Conservation (phyloP, 1,139 yeast genomes). For the Lodderomyces oxycetoniae region DNA sequence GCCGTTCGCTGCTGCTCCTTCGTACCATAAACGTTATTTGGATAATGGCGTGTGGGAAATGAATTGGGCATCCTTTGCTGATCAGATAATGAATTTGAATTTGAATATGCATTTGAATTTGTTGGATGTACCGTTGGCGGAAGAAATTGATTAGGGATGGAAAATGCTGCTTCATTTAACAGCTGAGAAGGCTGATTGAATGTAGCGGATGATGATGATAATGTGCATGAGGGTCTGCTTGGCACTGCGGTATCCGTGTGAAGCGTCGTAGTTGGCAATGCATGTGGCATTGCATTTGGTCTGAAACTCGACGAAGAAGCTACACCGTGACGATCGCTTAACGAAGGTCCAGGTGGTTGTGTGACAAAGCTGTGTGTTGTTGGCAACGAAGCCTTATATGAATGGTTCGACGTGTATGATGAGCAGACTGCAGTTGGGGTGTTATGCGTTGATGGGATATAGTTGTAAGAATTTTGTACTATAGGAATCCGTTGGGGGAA, state of each 20-base stretch:
- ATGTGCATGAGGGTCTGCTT: constrained; percentile 7
- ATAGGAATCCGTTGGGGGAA: constrained; percentile 11
- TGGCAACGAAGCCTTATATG: constrained; percentile 31
- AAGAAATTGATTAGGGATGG: constrained; percentile 12
- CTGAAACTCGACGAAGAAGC: constrained; percentile 13
- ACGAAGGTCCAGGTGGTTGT: constrained; percentile 8
- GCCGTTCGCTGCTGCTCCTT: constrained; percentile 5
- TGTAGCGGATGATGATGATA: constrained; percentile 7
- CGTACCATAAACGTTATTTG: neutral
- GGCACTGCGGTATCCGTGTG: constrained; percentile 9
- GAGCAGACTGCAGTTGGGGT: constrained; percentile 52
- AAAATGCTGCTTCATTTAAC: constrained; percentile 4
- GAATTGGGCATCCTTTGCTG: constrained; percentile 13
- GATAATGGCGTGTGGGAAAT: constrained; percentile 9
- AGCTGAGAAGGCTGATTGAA: constrained; percentile 9
- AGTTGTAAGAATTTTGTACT: constrained; percentile 27
- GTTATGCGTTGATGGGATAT: constrained; percentile 46
- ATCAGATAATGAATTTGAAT: constrained; percentile 9
- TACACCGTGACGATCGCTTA: constrained; percentile 3
- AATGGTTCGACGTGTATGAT: constrained; percentile 42
- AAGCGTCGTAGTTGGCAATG: constrained; percentile 42
- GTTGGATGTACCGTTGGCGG: constrained; percentile 11
- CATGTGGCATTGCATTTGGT: constrained; percentile 26
- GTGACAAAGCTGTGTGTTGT: constrained; percentile 14
- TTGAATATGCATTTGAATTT: too few species aligned